These are phyloP conservation scores for Lasiodiplodia gonubiensis DNA, from an alignment of 2,329 filamentous ascomycete genomes.

Conservation along the genomic window DNA sequence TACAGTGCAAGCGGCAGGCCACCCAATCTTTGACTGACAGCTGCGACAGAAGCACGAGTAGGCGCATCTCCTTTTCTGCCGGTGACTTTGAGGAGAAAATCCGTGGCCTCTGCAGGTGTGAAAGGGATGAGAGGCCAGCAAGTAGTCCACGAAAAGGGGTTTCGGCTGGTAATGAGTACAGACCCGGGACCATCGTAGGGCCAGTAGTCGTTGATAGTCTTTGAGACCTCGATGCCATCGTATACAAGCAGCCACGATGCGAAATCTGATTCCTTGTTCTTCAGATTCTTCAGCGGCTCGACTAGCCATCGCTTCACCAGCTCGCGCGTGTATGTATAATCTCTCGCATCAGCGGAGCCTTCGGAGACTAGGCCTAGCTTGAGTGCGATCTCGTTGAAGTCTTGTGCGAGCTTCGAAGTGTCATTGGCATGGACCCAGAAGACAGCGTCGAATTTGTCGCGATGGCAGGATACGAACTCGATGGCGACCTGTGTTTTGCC, in stretches of 20 bases:
- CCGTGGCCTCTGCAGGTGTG: neutral
- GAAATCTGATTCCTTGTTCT: neutral
- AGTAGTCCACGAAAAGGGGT: slow-evolving; percentile 5
- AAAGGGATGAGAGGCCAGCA: neutral
- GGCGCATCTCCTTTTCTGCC: neutral
- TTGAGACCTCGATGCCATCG: slow-evolving; percentile 26
- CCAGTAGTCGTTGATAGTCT: slow-evolving; percentile 29
- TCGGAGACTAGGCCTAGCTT: slow-evolving; percentile 21
- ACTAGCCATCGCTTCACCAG: slow-evolving; percentile 30
- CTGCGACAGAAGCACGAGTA: neutral
- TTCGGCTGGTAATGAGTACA: slow-evolving; percentile 31
- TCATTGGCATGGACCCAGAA: slow-evolving; percentile 31
- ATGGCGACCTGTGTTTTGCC: slow-evolving; percentile 38
- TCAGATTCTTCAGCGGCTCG: slow-evolving; percentile 25
- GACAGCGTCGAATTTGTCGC: slow-evolving; percentile 29
- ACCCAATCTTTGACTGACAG: slow-evolving; percentile 29
- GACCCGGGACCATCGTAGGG: slow-evolving; percentile 30
- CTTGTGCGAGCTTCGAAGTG: slow-evolving; percentile 24
- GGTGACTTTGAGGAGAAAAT: neutral
- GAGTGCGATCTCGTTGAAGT: slow-evolving; percentile 26
- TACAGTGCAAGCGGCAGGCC: slow-evolving; percentile 33
- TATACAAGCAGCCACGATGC: slow-evolving; percentile 33
- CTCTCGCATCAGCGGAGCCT: slow-evolving; percentile 29
- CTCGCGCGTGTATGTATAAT: slow-evolving; percentile 22
- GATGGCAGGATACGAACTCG: slow-evolving; percentile 31